These are phyloP conservation scores for Nicotiana knightiana DNA, from an alignment of 257 asterid species.

Conservation along the genomic window DNA sequence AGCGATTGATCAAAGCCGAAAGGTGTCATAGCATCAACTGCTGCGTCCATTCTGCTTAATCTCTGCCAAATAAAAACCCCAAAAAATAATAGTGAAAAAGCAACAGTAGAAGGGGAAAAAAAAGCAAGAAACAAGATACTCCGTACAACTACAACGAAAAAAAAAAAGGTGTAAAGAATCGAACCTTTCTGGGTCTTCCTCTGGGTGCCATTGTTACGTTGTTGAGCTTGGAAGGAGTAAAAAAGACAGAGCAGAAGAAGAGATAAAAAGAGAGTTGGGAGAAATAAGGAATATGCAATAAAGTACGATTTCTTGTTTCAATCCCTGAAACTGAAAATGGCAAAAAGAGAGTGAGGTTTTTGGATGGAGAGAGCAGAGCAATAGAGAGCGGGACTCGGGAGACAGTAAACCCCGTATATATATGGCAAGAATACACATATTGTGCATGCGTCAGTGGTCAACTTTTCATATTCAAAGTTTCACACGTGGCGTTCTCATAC, in stretches of 20 bases:
- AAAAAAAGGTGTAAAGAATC: neutral
- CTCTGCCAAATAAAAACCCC: neutral
- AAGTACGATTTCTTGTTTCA: neutral
- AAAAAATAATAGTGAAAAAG: too few relatives aligned
- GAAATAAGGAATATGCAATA: neutral
- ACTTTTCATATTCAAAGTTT: too few relatives aligned
- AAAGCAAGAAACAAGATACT: neutral
- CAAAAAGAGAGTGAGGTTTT: neutral
- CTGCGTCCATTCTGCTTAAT: constrained; percentile 20
- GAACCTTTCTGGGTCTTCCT: constrained; percentile 18
- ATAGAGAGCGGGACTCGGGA: too few relatives aligned
- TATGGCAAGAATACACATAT: neutral
- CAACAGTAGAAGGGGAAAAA: neutral
- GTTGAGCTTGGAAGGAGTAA: neutral
- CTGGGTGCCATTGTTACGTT: constrained; percentile 22
- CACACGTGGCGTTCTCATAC: too few relatives aligned
- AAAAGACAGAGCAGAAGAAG: neutral
- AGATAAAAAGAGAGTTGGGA: neutral
- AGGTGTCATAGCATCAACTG: constrained; percentile 16
- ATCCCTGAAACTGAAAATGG: neutral
- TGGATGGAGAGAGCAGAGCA: neutral
- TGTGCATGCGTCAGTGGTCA: neutral
- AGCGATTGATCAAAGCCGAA: constrained; percentile 14
- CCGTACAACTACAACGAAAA: neutral
- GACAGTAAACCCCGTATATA: neutral